These are phyloP conservation scores for Blumeria graminis DNA, from an alignment of 2,329 filamentous ascomycete species.

Conservation along the genomic window DNA sequence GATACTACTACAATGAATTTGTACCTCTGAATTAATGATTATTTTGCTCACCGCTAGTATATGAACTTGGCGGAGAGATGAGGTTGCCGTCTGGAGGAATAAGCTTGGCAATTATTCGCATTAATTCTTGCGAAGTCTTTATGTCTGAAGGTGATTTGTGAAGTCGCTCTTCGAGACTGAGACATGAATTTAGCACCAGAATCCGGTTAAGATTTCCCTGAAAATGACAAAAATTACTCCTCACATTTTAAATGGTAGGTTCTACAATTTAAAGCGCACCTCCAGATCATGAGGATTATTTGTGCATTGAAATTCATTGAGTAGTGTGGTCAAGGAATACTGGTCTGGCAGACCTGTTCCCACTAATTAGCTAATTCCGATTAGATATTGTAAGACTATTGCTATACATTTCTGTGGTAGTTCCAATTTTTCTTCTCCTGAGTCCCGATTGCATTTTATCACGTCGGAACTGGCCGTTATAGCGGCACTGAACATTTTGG, in stretches of 20 bases:
- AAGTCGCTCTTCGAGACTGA: constrained; percentile 4
- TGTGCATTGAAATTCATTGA: constrained; percentile 1
- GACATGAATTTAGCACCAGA: constrained; percentile 9
- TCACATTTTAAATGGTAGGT: background rate
- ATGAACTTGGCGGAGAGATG: constrained; percentile 7
- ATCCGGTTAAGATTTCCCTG: constrained; percentile 9
- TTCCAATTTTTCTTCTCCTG: no score
- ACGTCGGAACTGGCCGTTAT: no score
- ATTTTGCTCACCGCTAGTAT: no score
- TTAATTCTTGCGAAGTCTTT: constrained; percentile 5
- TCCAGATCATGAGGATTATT: background rate
- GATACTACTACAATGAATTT: background rate
- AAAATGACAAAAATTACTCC: background rate
- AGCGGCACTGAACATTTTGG: no score
- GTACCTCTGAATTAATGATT: no score
- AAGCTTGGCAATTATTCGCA: constrained; percentile 7
- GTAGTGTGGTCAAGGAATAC: constrained; percentile 7
- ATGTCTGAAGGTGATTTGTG: constrained; percentile 3
- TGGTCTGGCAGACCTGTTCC: constrained; percentile 6
- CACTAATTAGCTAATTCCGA: no score
- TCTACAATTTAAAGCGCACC: background rate
- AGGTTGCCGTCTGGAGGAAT: constrained; percentile 10
- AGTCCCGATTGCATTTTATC: no score
- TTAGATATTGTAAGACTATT: no score
- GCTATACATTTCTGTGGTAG: no score